Conservation (phyloP, 257 asterid species). For the Anisodus acutangulus region DNA sequence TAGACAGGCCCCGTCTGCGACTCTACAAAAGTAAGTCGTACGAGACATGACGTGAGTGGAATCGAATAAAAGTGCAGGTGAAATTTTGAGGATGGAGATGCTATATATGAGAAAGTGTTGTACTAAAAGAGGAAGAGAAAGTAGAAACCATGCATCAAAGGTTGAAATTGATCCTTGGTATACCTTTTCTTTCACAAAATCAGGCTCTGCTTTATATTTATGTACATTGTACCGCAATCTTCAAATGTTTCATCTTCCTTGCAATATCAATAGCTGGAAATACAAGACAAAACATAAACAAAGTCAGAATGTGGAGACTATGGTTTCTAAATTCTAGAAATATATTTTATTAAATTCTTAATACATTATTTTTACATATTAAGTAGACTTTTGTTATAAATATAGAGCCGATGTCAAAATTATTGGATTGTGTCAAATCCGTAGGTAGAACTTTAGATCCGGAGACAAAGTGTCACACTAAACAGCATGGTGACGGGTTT, state of each 20-base stretch:
- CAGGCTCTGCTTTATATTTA: not conserved
- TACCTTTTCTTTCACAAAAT: not conserved
- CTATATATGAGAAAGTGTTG: not conserved
- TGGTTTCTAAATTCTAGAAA: no score
- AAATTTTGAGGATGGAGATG: not conserved
- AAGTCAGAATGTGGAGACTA: no score
- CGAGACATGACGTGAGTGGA: not conserved
- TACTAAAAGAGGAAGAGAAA: not conserved
- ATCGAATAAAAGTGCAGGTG: conserved; percentile 7
- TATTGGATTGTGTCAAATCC: not conserved
- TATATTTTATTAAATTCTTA: no score
- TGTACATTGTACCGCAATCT: not conserved
- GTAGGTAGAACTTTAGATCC: no score
- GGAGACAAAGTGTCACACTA: not conserved
- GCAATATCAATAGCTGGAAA: not conserved
- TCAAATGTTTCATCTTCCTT: not conserved
- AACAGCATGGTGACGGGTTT: not conserved
- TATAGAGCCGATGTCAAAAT: not conserved
- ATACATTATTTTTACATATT: no score
- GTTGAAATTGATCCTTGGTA: not conserved
- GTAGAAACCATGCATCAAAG: not conserved
- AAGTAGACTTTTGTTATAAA: not conserved
- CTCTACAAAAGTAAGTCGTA: not conserved
- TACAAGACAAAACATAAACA: not conserved
- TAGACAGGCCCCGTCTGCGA: not conserved